A percentile compares a stretch with the other conserved stretches of the same genome.
These are phyloP conservation scores for Brassica incana DNA, from an alignment of 345 rosid genomes.

Conservation along the genomic window DNA sequence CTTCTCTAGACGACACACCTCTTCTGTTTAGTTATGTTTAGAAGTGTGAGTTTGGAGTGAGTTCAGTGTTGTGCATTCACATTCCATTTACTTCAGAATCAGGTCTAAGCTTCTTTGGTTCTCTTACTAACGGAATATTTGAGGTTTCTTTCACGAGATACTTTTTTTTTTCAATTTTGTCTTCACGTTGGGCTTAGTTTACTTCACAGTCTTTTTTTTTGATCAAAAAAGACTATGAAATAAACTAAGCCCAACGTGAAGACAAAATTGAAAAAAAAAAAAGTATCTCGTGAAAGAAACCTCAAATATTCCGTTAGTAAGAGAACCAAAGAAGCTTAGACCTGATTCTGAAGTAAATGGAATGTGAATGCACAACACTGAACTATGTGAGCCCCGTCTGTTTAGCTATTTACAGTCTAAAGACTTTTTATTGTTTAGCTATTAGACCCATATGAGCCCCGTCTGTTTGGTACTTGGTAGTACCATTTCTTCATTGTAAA, in stretches of 20 bases:
- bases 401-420: not conserved
- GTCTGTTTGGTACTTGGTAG: not conserved
- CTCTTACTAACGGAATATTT: not conserved
- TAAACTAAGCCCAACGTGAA: no score
- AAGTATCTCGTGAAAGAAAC: no score
- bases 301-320: no score
- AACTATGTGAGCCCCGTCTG: no score
- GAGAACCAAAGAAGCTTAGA: no score
- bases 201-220: not conserved
- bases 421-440: not conserved
- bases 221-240: no score
- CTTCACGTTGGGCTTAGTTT: not conserved
- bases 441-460: not conserved
- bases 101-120: not conserved
- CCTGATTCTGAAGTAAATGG: no score
- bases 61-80: not conserved
- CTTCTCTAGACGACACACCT: no score
- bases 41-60: not conserved
- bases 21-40: not conserved
- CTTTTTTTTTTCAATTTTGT: not conserved
- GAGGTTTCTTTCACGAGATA: not conserved
- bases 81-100: not conserved
- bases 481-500: not conserved
- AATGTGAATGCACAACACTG: no score
- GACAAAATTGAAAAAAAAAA: no score